These are phyloP conservation scores for Thalassiosira ordinaria DNA, from an alignment of 352 stramenopile genomes.

Conservation along the genomic window DNA sequence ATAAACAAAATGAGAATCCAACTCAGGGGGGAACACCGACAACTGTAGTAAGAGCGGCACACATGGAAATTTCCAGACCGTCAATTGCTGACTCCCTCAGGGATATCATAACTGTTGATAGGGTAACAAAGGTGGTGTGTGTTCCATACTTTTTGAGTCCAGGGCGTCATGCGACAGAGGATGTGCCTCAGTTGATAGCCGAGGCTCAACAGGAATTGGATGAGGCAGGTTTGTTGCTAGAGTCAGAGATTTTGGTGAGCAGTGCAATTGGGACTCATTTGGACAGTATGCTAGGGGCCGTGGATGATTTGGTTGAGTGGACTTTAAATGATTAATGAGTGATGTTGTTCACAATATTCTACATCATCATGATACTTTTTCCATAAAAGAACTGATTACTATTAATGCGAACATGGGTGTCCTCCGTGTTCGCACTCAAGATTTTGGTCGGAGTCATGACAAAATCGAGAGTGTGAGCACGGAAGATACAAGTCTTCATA, in stretches of 20 bases:
- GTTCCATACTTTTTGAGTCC: constrained; percentile 82
- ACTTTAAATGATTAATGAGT: constrained; percentile 32
- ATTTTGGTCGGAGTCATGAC: too few relatives aligned
- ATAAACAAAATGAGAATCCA: neutral
- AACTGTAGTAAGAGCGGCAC: constrained; percentile 50
- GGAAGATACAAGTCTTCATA: too few relatives aligned
- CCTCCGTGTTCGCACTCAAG: too few relatives aligned
- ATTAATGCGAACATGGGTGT: too few relatives aligned
- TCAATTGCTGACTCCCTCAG: constrained; percentile 61
- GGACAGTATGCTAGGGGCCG: constrained; percentile 39
- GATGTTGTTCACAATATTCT: too few relatives aligned
- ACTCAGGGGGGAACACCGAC: neutral
- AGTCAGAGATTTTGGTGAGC: constrained; percentile 21
- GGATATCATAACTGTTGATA: constrained; percentile 22
- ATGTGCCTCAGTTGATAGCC: constrained; percentile 76
- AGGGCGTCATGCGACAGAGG: constrained; percentile 68
- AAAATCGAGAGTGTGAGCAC: too few relatives aligned
- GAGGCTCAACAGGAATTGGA: constrained; percentile 58
- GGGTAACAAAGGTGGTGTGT: constrained; percentile 68
- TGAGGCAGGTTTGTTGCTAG: constrained; percentile 31
- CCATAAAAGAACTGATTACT: too few relatives aligned
- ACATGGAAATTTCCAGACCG: constrained; percentile 81
- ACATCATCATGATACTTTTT: too few relatives aligned
- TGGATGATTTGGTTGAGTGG: constrained; percentile 44
- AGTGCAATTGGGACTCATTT: constrained; percentile 44